Evolutionary conservation across 192 early-diverging fungal genomes (phyloP).

Genomic region (Dissophora globulifera): DNA sequence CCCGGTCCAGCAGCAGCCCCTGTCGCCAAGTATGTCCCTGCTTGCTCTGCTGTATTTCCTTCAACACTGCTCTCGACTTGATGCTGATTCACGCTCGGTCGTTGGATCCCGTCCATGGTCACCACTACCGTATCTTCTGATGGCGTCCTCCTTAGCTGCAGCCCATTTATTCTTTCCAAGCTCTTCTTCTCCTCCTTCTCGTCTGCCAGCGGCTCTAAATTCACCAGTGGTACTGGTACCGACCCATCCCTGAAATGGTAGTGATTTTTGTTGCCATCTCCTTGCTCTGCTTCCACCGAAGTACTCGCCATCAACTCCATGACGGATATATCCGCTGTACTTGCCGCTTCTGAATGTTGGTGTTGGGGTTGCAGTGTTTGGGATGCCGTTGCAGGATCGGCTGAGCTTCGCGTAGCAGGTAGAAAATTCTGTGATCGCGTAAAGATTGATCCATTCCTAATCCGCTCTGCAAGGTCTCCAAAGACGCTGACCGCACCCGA

Average conservation of each 20-base stretch:
- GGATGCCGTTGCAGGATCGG: neutral
- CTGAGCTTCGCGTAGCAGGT: neutral
- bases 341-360: too few relatives aligned
- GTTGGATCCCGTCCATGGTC: conserved; percentile 2
- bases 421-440: conserved; percentile 7
- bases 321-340: too few relatives aligned
- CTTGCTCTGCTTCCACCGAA: too few relatives aligned
- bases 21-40: too few relatives aligned
- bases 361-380: neutral
- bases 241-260: neutral
- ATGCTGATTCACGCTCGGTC: neutral
- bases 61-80: too few relatives aligned
- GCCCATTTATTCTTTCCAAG: neutral
- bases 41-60: too few relatives aligned
- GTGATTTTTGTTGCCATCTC: neutral
- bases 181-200: neutral
- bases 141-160: neutral
- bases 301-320: too few relatives aligned
- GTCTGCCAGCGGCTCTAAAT: neutral
- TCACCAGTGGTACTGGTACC: neutral
- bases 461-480: conserved; percentile 23
- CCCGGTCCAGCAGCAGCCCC: too few relatives aligned
- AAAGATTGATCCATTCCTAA: conserved; percentile 16
- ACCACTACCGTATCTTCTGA: conserved; percentile 3
- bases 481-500: conserved; percentile 10